phyloP scores from a whole-genome alignment of 2,329 filamentous ascomycete species.

The Aspergillus neoniger region DNA sequence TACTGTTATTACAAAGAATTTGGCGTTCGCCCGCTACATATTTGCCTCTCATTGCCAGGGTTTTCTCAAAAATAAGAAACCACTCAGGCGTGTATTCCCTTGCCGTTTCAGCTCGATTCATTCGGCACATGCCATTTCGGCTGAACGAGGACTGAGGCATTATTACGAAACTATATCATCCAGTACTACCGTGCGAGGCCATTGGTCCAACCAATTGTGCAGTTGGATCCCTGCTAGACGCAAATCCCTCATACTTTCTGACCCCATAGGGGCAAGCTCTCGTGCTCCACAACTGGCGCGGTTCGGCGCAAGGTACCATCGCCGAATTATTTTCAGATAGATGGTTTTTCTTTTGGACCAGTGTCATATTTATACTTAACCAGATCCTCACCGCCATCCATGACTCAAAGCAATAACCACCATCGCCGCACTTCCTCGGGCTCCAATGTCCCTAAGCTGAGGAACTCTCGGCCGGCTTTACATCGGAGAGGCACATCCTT shows the following conservation, averaged over 20 bases:
- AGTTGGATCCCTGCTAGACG: constrained; percentile 16
- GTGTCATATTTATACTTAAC: constrained; percentile 23
- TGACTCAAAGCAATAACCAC: constrained; percentile 35
- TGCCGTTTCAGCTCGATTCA: constrained; percentile 16
- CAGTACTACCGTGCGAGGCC: constrained; percentile 23
- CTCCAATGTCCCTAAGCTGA: constrained; percentile 35
- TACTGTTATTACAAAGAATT: constrained; percentile 19
- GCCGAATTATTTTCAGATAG: constrained; percentile 18
- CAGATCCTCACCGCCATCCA: constrained; percentile 40
- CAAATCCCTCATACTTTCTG: constrained; percentile 33
- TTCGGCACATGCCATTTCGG: constrained; percentile 13
- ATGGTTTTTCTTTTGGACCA: constrained; percentile 10
- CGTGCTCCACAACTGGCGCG: constrained; percentile 30
- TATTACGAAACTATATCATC: constrained; percentile 3
- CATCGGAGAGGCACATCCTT: constrained; percentile 38
- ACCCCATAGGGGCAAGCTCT: constrained; percentile 26
- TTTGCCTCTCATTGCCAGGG: constrained; percentile 21
- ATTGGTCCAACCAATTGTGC: constrained; percentile 20
- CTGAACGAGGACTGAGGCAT: constrained; percentile 6
- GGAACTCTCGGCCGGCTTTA: constrained; percentile 32
- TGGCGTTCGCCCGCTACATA: constrained; percentile 13
- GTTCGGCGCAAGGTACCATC: constrained; percentile 24
- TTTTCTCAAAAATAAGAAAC: constrained; percentile 10
- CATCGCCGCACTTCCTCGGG: constrained; percentile 39
- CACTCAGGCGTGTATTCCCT: constrained; percentile 18